Evolutionary conservation across 208 protist species (phyloP), one percentile per base, ranked within the genome.

Genomic region (Tritrichomonas foetus): DNA sequence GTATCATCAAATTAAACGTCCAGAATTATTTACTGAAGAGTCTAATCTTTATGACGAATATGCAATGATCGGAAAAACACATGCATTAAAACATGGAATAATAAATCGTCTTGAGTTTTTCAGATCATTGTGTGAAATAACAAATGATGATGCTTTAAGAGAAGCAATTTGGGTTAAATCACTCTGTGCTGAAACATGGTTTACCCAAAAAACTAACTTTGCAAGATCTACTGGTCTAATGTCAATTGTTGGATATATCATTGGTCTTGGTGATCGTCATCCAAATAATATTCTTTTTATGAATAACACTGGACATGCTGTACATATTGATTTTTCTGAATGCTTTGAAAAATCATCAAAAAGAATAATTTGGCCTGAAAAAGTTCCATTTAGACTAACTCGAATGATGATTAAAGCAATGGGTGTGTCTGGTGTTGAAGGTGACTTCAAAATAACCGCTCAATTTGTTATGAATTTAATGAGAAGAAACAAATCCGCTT

Each of bases 321-420:
- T 89, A 25, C 78, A 89, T 50, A 89, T 89, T 39, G 78, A 89
- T 39, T 50, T 89, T n/a, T 39, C 25, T 3, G 78, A 89, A 39
- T 53, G 41, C 11, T 89, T 89, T 47, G 78, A 89, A 50, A 89
- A 89, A 20, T 41, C 78, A 27, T 27, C 13, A 22, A 27, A 44
- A 57, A 57, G 78, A 16, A 57, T 3, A 57, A 33, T 27, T 13
- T 25, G 8, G 20, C 41, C 14, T 39, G 78, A 89, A 89, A 49
- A n/a, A 13, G 78, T 89, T 61, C 89, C 89, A 36, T 93, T 93
- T 33, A 93, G 89, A 66, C 33, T 93, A 1, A 93, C 89, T 14
- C 66, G 89, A 49, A 93, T 93, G 89, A 64, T 72, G 22, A 30
- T 93, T n/a, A 64, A 47, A 44, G 89, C 89, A 49, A 30, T 93